Evolutionary conservation across 2,329 filamentous ascomycete species (phyloP).

Genomic region (Eurotiales sp.): DNA sequence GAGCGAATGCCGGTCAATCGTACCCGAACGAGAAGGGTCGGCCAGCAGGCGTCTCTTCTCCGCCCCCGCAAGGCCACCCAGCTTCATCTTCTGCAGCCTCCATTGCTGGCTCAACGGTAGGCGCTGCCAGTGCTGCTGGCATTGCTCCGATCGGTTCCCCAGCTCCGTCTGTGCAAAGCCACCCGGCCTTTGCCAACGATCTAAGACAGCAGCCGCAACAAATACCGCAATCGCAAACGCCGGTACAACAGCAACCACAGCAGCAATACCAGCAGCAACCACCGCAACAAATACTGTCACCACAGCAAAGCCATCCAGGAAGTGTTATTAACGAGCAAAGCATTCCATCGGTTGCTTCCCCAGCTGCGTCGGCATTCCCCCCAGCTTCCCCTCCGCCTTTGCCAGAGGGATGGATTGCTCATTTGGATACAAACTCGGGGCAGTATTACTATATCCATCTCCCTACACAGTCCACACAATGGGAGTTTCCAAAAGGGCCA

Average conservation of each 20-base stretch:
- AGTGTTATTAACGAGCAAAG: conserved; percentile 24
- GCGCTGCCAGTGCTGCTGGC: conserved; percentile 18
- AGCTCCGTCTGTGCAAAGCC: conserved; percentile 49
- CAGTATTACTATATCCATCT: conserved; percentile 99
- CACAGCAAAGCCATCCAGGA: conserved; percentile 34
- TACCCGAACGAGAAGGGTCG: conserved; percentile 79
- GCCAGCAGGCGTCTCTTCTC: conserved; percentile 31
- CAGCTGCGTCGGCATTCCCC: conserved; percentile 47
- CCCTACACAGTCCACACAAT: conserved; percentile 91
- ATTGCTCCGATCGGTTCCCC: conserved; percentile 10
- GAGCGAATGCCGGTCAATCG: conserved; percentile 45
- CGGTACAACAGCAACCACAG: conserved; percentile 43
- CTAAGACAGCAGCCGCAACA: conserved; percentile 46
- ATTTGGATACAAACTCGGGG: conserved; percentile 89
- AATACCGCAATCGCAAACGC: background rate
- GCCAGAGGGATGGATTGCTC: conserved; percentile 97
- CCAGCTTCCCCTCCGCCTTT: conserved; percentile 86
- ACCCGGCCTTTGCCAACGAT: conserved; percentile 91
- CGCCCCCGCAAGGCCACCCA: conserved; percentile 23
- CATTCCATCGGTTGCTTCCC: conserved; percentile 27
- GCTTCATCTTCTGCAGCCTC: conserved; percentile 23
- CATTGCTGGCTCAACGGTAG: conserved; percentile 18
- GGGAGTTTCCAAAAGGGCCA: conserved; percentile 97
- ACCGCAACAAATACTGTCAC: conserved; percentile 22
- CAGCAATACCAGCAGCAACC: conserved; percentile 3